Conservation (phyloP, 164 flowering plant genomes). For the Macadamia tetraphylla region DNA sequence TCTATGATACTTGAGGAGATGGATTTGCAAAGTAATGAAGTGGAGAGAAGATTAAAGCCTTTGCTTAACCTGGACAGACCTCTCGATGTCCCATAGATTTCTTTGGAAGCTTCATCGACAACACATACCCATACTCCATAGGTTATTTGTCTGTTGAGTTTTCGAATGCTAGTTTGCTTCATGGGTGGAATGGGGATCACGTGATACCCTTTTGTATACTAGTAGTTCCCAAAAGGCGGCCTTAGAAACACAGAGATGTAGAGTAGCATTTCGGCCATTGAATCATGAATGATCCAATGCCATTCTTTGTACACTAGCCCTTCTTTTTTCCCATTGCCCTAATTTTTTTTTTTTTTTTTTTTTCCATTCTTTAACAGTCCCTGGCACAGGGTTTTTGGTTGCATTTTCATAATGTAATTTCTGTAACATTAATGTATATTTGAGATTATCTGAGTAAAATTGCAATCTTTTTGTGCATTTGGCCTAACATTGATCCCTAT, state of each 20-base stretch:
- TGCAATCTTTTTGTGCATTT: constrained; percentile 6
- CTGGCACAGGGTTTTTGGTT: not conserved
- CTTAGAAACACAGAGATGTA: constrained; percentile 27
- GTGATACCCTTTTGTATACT: constrained; percentile 32
- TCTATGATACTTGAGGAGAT: constrained; percentile 71
- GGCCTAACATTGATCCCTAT: not conserved
- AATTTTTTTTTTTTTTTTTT: not conserved
- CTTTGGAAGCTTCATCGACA: constrained; percentile 19
- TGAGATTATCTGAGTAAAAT: constrained; percentile 18
- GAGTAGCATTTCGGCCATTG: constrained; percentile 16
- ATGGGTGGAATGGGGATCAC: constrained; percentile 17
- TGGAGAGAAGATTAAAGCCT: constrained; percentile 68
- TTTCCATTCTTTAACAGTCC: constrained; percentile 20
- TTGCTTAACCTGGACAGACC: constrained; percentile 41
- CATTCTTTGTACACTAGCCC: constrained; percentile 48
- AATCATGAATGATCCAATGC: constrained; percentile 16
- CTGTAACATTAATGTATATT: constrained; percentile 30
- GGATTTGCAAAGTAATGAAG: constrained; percentile 48
- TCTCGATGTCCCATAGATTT: constrained; percentile 17
- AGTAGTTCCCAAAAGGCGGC: constrained; percentile 18
- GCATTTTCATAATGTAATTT: constrained; percentile 5
- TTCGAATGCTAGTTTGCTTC: constrained; percentile 22
- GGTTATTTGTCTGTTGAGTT: constrained; percentile 15
- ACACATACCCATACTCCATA: constrained; percentile 22
- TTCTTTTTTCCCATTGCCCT: constrained; percentile 11